A percentile compares a stretch with the other conserved stretches of the same genome.
Evolutionary conservation across 345 rosid species (phyloP).

Genomic region (Euphorbia tirucalli): DNA sequence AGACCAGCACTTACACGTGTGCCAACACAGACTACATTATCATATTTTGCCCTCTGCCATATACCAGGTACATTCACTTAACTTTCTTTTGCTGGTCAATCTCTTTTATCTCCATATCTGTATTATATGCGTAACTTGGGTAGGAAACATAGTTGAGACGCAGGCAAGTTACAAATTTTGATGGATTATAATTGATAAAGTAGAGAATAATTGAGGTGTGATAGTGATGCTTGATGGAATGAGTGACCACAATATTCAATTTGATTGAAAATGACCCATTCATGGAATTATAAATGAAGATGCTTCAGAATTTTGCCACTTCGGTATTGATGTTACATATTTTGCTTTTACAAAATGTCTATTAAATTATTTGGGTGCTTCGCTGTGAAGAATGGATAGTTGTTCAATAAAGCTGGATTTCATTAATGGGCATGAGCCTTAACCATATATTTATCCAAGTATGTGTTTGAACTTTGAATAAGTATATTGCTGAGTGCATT

Average conservation of each 20-base stretch:
- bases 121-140: not conserved
- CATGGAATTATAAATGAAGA: not conserved
- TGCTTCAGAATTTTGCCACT: not conserved
- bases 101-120: not conserved
- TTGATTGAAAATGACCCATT: not conserved
- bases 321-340: not conserved
- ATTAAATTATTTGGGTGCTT: too few relatives aligned
- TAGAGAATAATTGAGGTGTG: constrained; percentile 18
- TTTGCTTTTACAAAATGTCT: too few relatives aligned
- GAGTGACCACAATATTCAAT: not conserved
- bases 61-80: constrained; percentile 56
- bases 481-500: too few relatives aligned
- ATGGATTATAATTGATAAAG: too few relatives aligned
- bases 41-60: constrained; percentile 86
- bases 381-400: too few relatives aligned
- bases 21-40: constrained; percentile 59
- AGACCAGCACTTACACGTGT: constrained; percentile 86
- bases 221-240: not conserved
- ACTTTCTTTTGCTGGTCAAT: not conserved
- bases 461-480: too few relatives aligned
- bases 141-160: not conserved
- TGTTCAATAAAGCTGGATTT: too few relatives aligned
- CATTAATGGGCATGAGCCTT: too few relatives aligned
- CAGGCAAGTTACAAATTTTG: constrained; percentile 1
- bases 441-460: too few relatives aligned